Conservation (phyloP, 306 rosid genomes). For the Oemleria cerasiformis region DNA sequence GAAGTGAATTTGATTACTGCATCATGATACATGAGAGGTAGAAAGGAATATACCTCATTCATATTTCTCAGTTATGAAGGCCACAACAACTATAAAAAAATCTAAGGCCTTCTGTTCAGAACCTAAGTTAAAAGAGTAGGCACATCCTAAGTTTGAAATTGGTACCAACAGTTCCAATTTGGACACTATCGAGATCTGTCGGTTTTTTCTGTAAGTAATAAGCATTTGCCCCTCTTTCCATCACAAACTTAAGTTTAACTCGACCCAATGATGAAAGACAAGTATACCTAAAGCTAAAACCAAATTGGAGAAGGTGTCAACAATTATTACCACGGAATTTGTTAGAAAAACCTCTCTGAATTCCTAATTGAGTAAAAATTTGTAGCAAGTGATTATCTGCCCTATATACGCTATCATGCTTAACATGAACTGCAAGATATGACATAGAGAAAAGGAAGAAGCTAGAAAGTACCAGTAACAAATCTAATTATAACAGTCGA, state of each 20-base stretch:
- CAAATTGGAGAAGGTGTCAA: not conserved
- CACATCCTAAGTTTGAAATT: not conserved
- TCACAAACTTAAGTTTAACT: not conserved
- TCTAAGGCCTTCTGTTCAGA: not conserved
- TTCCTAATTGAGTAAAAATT: not conserved
- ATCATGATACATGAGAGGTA: not conserved
- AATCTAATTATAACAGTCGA: not conserved
- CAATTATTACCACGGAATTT: not conserved
- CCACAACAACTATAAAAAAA: not conserved
- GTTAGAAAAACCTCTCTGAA: not conserved
- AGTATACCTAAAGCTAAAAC: not conserved
- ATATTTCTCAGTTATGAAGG: not conserved
- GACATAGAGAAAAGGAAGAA: not conserved
- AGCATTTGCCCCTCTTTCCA: not conserved
- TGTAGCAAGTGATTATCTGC: not conserved
- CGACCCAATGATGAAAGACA: not conserved
- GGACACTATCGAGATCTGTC: not conserved
- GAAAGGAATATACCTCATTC: not conserved
- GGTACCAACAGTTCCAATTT: not conserved
- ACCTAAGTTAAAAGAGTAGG: not conserved
- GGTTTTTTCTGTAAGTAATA: not conserved
- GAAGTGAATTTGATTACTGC: not conserved
- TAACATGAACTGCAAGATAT: not conserved
- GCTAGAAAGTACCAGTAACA: not conserved
- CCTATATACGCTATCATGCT: too few species aligned